Evolutionary conservation across 306 rosid genomes (phyloP).

Genomic region (Quercus rubra): DNA sequence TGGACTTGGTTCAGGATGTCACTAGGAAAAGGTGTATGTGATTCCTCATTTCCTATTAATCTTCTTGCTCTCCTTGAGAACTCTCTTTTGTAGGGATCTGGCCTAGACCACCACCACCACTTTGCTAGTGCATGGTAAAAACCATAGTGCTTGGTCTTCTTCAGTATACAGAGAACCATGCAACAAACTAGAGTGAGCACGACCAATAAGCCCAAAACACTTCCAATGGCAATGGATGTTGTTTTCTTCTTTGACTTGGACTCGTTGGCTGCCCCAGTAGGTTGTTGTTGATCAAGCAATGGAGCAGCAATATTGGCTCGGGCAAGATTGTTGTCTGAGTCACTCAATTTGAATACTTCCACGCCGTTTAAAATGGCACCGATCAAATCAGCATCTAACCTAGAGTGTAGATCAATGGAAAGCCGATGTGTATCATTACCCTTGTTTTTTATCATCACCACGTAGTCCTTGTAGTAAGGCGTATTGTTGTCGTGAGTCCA

Average conservation of each 20-base stretch:
- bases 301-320: no score
- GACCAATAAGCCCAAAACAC: not conserved
- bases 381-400: not conserved
- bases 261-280: not conserved
- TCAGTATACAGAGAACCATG: not conserved
- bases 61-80: no score
- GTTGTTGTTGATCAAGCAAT: not conserved
- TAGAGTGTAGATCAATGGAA: not conserved
- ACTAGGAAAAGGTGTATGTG: no score
- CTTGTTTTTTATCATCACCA: not conserved
- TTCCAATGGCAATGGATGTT: not conserved
- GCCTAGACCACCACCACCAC: no score
- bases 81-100: no score
- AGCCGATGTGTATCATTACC: constrained; percentile 24
- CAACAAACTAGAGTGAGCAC: not conserved
- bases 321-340: not conserved
- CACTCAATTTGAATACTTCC: constrained; percentile 25
- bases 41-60: no score
- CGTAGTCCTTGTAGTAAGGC: not conserved
- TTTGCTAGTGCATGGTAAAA: not conserved
- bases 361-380: constrained; percentile 23
- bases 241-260: not conserved
- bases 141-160: not conserved
- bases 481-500: not conserved
- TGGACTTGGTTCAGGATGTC: no score